Conservation (phyloP, 192 early-diverging fungal genomes). For the Dissophora ornata region DNA sequence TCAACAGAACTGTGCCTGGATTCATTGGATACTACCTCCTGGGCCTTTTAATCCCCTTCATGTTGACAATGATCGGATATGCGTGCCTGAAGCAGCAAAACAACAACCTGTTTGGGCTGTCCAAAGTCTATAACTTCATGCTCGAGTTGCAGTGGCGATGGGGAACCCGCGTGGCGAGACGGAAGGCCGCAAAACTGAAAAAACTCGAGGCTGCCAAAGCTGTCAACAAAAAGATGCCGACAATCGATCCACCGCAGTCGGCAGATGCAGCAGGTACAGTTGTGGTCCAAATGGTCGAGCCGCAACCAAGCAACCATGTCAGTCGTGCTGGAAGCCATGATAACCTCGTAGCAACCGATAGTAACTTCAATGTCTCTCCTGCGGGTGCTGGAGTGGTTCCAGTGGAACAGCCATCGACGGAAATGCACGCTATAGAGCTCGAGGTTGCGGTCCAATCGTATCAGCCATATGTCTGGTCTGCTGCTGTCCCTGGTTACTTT, state of each 20-base stretch:
- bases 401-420: conserved; percentile 3
- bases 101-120: conserved; percentile 34
- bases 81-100: conserved; percentile 58
- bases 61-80: conserved; percentile 51
- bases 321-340: conserved; percentile 39
- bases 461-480: conserved; percentile 44
- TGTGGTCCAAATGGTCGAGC: conserved; percentile 15
- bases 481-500: conserved; percentile 41
- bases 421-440: background rate
- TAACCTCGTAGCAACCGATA: conserved; percentile 5
- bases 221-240: background rate
- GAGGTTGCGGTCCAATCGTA: conserved; percentile 21
- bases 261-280: conserved; percentile 45
- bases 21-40: conserved; percentile 62
- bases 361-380: conserved; percentile 16
- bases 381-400: background rate
- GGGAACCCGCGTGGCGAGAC: background rate
- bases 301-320: conserved; percentile 16
- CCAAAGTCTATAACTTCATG: conserved; percentile 35
- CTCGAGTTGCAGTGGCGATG: conserved; percentile 17
- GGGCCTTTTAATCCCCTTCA: conserved; percentile 55
- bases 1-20: conserved; percentile 32
- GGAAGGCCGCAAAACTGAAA: conserved; percentile 25
- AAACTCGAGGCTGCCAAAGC: conserved; percentile 10
- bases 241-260: conserved; percentile 23